Percentiles rank a stretch among this genome's conserved stretches.
These are phyloP conservation scores for Cornus controversa DNA, from an alignment of 148 eudicot genomes.

Conservation along the genomic window DNA sequence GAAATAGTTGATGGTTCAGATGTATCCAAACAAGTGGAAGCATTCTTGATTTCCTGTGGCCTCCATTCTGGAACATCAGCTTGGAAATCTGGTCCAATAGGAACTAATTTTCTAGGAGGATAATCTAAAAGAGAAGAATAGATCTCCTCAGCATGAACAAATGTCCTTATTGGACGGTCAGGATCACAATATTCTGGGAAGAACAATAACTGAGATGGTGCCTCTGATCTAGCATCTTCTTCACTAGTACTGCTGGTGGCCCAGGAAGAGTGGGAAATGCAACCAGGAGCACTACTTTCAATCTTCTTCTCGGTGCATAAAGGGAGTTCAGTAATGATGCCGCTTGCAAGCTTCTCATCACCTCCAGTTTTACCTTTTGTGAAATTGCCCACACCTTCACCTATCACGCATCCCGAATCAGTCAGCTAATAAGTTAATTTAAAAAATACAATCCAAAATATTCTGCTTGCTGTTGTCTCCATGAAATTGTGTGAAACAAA, in stretches of 20 bases:
- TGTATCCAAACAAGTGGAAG: neutral
- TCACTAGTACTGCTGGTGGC: conserved; percentile 16
- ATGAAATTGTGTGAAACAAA: neutral
- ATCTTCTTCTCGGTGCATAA: neutral
- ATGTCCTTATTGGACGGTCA: conserved; percentile 13
- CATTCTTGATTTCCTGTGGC: neutral
- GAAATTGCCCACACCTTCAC: conserved; percentile 10
- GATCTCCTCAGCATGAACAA: conserved; percentile 13
- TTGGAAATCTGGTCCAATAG: conserved; percentile 31
- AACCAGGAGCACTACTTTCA: conserved; percentile 6
- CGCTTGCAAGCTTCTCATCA: conserved; percentile 12
- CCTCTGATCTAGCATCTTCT: conserved; percentile 15
- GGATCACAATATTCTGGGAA: conserved; percentile 11
- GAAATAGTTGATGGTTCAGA: neutral
- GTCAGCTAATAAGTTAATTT: conserved; percentile 3
- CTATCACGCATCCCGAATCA: neutral
- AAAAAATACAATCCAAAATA: neutral
- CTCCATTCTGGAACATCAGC: conserved; percentile 32
- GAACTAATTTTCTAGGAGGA: conserved; percentile 29
- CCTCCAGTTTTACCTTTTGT: neutral
- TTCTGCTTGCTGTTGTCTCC: neutral
- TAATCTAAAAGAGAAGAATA: conserved; percentile 15
- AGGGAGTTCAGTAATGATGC: conserved; percentile 7
- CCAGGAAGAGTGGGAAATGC: conserved; percentile 17
- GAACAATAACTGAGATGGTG: conserved; percentile 6